Evolutionary conservation across 1,284 basidiomycete species (phyloP), one percentile per base, ranked within the genome.

Genomic region (Trichosporon sp.): DNA sequence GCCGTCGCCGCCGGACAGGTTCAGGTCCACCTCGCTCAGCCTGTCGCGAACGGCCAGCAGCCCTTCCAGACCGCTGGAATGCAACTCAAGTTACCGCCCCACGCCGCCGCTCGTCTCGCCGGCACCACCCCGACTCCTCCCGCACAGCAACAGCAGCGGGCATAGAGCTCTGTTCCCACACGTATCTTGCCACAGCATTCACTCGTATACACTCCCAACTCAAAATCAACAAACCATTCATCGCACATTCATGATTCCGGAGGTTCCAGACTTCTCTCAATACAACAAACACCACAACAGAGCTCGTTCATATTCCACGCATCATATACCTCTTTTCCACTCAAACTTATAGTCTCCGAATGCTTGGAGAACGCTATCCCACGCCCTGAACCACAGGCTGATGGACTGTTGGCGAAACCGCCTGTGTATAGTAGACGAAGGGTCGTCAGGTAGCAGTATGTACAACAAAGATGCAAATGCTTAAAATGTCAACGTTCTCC

Each of bases 11-110:
- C 69, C 53, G 67, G 63, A 18, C 65, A 66, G n/a, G 65, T 44
- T 2, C 69, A 68, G 32, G 66, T 66, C 4, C 72, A 71, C 31
- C 35, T 29, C 27, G 44, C 44, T 23, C 62, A 64, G 44, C 62
- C 64, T 29, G 35, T 60, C 3, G 47, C 62, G 25, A 68, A 64
- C 60, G 66, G 64, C 8, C 53, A 38, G 64, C 58, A 32, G 64
- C 18, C 73, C 70, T 44, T 69, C 51, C 18, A 62, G 25, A 67
- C 68, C 27, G 71, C 75, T 13, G 58, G 69, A 18, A 56, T 77
- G 47, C 76, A 81, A 65, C 70, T 82, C 60, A 82, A 81, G 65
- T 69, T 82, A 2, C 80, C 80, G 0, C 67, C 80, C 6, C 79
- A 79, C 69, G 80, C 80, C 3, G 75, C 76, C 9, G 78, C 78